Percentiles rank a stretch among this genome's conserved stretches.
These are phyloP conservation scores for Trichoderma oligosporum DNA, from an alignment of 2,329 filamentous ascomycete species.

Conservation along the genomic window DNA sequence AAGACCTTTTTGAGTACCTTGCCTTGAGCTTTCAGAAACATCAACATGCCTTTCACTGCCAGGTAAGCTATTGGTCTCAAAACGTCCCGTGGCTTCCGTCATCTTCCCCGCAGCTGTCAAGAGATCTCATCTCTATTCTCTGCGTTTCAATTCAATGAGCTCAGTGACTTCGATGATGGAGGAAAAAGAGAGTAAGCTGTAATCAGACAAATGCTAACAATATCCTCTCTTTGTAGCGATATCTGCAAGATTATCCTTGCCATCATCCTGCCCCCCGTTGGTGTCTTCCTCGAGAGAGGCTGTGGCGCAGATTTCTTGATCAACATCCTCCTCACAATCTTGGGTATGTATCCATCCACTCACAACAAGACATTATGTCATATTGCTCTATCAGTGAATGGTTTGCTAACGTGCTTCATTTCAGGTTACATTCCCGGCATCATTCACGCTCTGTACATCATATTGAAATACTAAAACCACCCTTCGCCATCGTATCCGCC, in stretches of 20 bases:
- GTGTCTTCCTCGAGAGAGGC: slow-evolving; percentile 91
- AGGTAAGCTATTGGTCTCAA: slow-evolving; percentile 44
- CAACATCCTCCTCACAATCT: slow-evolving; percentile 83
- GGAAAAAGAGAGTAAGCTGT: too few species aligned
- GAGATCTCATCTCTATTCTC: neutral
- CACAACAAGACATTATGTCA: neutral
- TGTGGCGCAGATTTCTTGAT: slow-evolving; percentile 84
- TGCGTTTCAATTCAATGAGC: neutral
- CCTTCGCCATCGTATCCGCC: neutral
- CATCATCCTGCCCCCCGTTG: slow-evolving; percentile 82
- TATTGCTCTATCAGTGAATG: neutral
- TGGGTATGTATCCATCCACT: slow-evolving; percentile 43
- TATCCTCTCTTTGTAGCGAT: slow-evolving; percentile 36
- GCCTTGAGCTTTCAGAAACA: slow-evolving; percentile 16
- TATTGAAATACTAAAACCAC: slow-evolving; percentile 71
- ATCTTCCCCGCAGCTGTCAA: slow-evolving; percentile 8
- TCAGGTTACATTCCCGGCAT: slow-evolving; percentile 69
- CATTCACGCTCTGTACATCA: slow-evolving; percentile 92
- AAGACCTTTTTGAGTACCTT: too few species aligned
- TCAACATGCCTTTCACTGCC: slow-evolving; percentile 56
- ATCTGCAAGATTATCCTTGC: slow-evolving; percentile 75
- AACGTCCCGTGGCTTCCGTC: slow-evolving; percentile 19
- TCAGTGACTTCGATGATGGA: neutral
- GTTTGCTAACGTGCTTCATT: slow-evolving; percentile 19
- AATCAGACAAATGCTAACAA: neutral